A percentile compares a stretch with the other conserved stretches of the same genome.
Evolutionary conservation across 1,139 yeast species (phyloP).

Genomic region (Casaregolazyma lundiana): DNA sequence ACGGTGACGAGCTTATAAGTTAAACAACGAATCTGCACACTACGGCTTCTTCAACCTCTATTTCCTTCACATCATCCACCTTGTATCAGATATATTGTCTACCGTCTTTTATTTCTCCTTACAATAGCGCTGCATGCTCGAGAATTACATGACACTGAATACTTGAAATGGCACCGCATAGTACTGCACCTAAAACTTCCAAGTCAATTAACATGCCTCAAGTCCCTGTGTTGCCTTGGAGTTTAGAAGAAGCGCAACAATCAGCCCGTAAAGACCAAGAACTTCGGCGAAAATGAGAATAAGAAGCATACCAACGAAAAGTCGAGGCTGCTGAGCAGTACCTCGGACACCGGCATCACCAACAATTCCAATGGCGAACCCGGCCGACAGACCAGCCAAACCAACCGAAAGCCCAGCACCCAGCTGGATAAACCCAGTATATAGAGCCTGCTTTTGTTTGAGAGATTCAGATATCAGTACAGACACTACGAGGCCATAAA

Average conservation of each 20-base stretch:
- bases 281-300: slow-evolving; percentile 98
- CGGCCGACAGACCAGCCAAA: slow-evolving; percentile 94
- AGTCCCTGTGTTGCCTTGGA: slow-evolving; percentile 89
- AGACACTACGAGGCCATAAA: slow-evolving; percentile 95
- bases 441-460: slow-evolving; percentile 86
- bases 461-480: slow-evolving; percentile 90
- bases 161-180: too few species aligned
- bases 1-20: too few species aligned
- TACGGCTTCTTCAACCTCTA: too few species aligned
- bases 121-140: too few species aligned
- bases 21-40: too few species aligned
- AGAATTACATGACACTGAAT: background rate
- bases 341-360: slow-evolving; percentile 99
- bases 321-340: slow-evolving; percentile 92
- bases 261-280: slow-evolving; percentile 93
- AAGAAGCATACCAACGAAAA: slow-evolving; percentile 92
- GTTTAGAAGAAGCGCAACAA: slow-evolving; percentile 94
- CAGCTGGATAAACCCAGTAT: slow-evolving; percentile 95
- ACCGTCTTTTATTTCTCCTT: background rate
- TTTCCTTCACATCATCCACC: too few species aligned
- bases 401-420: slow-evolving; percentile 99
- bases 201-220: background rate
- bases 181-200: background rate
- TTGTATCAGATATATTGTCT: background rate
- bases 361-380: slow-evolving; percentile 96